These are phyloP conservation scores for Paramecium bursaria DNA, from an alignment of 73 alveolate species.

Conservation along the genomic window DNA sequence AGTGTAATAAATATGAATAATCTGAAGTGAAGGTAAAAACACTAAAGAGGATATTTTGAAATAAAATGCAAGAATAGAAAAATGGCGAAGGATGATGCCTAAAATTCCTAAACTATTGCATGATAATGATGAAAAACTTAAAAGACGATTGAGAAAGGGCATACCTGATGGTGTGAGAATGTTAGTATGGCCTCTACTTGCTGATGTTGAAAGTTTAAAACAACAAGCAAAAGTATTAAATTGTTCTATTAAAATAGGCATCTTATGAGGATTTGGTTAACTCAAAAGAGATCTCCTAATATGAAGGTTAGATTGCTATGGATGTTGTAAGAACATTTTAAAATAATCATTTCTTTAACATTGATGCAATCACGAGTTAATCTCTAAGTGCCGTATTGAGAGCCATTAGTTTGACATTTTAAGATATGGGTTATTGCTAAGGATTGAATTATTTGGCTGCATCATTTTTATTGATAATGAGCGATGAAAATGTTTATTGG, in stretches of 20 bases:
- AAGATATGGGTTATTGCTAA: conserved; percentile 72
- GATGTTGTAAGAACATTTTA: conserved; percentile 63
- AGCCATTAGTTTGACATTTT: conserved; percentile 63
- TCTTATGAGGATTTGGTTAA: conserved; percentile 7
- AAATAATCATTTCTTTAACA: conserved; percentile 54
- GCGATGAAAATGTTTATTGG: conserved; percentile 66
- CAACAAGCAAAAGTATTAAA: conserved; percentile 18
- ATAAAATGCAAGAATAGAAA: conserved; percentile 66
- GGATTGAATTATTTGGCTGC: conserved; percentile 67
- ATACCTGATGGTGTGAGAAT: conserved; percentile 69
- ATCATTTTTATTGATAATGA: conserved; percentile 57
- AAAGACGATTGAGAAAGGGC: conserved; percentile 66
- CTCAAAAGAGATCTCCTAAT: conserved; percentile 36
- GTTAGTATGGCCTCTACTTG: conserved; percentile 61
- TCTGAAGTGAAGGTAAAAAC: not conserved
- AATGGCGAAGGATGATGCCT: conserved; percentile 69
- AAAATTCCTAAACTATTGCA: conserved; percentile 32
- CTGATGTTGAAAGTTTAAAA: conserved; percentile 47
- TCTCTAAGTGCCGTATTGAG: conserved; percentile 59
- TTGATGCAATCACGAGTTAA: conserved; percentile 57
- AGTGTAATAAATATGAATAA: not conserved
- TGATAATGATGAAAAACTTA: conserved; percentile 48
- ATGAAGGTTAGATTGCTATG: conserved; percentile 55
- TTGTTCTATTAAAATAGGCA: not conserved
- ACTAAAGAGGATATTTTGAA: conserved; percentile 57